Base-by-base conservation (phyloP, 2,329 filamentous ascomycete genomes). In the Sporothrix globosa region DNA sequence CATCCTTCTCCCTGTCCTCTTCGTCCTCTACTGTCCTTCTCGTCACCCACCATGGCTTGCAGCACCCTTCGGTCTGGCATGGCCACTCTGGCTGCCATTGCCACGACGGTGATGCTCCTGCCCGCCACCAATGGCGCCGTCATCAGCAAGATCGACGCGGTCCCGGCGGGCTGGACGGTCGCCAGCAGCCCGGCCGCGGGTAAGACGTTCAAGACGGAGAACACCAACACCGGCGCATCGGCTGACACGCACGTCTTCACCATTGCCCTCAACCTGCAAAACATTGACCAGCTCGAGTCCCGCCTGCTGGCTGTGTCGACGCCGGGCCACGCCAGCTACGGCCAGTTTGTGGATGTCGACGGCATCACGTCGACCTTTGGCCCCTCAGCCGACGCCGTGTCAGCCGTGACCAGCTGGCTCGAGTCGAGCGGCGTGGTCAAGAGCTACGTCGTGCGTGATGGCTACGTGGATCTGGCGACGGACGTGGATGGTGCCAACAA, bases 241-340 rank as follows among this genome's bases (percentile, higher is more conserved):
- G 56, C 67, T 4, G 69, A 71, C 67, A 69, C 67, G 2, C 69
- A 74, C 50, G 65, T 72, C 27, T 75, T 77, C 27, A 75, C 76
- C 14, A 74, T 78, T 41, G 75, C 73, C 3, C 74, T 78, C 54
- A 68, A 73, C 14, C 71, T 76, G 69, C 74, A 75, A 56, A 77
- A 77, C 73, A 67, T 76, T 1, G 72, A 73, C 48, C 69, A 74
- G 13, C 85, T 91, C 69, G 88, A 91, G 77, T 82, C 87, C 74
- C 83, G 80, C 11, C 82, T 90, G 24, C 82, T 88, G 72, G 84
- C 88, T 48, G 82, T 91, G 41, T 89, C 89, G 1, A 87, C 86
- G 1, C 89, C 89, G 1, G 82, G 81, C 48, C 82, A 88, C 73
- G 78, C 82, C 2, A 80, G 79, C 21, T 91, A 91, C 77, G 89